Evolutionary conservation across 768 basidiomycete species (phyloP).

Genomic region (Mrakia gelida): DNA sequence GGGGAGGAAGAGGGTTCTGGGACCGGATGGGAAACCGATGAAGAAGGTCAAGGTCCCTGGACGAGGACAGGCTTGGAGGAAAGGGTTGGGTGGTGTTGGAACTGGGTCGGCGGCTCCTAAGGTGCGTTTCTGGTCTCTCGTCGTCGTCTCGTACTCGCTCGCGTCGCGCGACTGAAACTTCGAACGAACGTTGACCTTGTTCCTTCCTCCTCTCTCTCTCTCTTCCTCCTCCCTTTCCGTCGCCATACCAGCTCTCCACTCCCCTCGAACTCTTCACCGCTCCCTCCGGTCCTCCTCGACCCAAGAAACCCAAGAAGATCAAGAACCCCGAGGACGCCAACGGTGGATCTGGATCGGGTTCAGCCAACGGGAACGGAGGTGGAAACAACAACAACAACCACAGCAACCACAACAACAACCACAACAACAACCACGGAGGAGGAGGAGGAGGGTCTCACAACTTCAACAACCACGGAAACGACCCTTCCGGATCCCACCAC

Average conservation of each 20-base stretch:
- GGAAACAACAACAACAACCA: background rate
- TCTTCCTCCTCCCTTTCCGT: background rate
- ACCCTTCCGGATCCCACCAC: background rate
- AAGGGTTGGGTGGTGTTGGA: constrained; percentile 11
- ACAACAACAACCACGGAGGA: too few species aligned
- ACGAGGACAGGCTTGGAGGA: constrained; percentile 17
- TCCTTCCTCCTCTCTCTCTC: background rate
- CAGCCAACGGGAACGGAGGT: background rate
- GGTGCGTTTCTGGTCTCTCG: background rate
- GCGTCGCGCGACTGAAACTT: too few species aligned
- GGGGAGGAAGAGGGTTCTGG: constrained; percentile 1
- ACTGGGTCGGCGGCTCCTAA: constrained; percentile 15
- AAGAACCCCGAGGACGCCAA: constrained; percentile 6
- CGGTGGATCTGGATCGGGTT: background rate
- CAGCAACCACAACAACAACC: background rate
- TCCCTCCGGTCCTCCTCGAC: constrained; percentile 12
- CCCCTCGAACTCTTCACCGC: constrained; percentile 14
- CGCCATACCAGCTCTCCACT: background rate
- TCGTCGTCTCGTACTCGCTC: background rate
- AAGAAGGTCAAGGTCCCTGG: constrained; percentile 19
- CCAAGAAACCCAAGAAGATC: constrained; percentile 18
- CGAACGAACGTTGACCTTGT: background rate
- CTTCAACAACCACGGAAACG: background rate
- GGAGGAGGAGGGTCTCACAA: too few species aligned
- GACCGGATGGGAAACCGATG: background rate